These are phyloP conservation scores for Eucalyptus paniculata DNA, from an alignment of 345 rosid genomes.

Conservation along the genomic window DNA sequence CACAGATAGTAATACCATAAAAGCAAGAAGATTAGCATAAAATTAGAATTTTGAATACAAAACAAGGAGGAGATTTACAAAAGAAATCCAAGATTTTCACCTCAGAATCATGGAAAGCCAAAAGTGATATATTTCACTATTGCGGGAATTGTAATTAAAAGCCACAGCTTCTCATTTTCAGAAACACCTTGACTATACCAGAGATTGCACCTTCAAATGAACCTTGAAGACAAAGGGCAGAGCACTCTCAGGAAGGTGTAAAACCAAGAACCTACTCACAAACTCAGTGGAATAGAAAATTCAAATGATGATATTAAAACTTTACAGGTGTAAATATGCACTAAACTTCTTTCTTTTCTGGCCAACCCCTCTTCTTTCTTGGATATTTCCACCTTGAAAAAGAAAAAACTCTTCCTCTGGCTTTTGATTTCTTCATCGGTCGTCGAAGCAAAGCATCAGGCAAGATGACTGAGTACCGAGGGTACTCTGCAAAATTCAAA, in stretches of 20 bases:
- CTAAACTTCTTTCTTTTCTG: neutral
- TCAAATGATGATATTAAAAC: neutral
- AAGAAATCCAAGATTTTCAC: neutral
- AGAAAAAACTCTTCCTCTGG: neutral
- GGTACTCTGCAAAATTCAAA: neutral
- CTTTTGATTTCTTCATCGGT: neutral
- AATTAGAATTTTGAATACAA: neutral
- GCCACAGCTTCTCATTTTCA: neutral
- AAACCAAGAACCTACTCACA: neutral
- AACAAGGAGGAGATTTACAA: neutral
- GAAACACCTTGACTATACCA: neutral
- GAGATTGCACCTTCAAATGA: neutral
- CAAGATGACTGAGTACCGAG: neutral
- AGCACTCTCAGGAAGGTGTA: neutral
- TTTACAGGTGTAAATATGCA: neutral
- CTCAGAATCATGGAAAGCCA: neutral
- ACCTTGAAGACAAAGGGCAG: neutral
- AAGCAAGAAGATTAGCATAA: neutral
- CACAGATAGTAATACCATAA: neutral
- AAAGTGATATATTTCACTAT: neutral
- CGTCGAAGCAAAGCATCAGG: neutral
- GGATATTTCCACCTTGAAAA: neutral
- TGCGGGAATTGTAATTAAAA: neutral
- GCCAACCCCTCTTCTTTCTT: neutral
- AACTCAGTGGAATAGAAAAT: neutral